A percentile compares a stretch with the other conserved stretches of the same genome.
phyloP scores from a whole-genome alignment of 2,329 filamentous ascomycete genomes.

The Botrytis fabae region DNA sequence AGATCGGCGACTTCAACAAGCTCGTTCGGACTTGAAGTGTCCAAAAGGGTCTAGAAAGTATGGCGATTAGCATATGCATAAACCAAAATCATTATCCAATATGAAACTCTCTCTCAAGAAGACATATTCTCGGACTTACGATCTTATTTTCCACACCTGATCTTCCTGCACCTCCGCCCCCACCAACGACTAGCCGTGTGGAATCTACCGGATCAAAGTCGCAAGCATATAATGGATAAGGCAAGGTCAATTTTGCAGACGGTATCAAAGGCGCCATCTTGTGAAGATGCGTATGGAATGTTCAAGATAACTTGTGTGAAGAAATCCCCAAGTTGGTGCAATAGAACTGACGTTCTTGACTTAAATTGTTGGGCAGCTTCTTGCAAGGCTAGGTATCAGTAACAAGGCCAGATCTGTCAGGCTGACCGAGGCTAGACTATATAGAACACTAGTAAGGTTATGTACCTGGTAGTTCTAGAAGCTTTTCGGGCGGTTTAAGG shows the following conservation, averaged over 20 bases:
- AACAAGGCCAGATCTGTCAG: slow-evolving; percentile 16
- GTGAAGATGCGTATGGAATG: neutral
- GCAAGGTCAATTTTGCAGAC: slow-evolving; percentile 51
- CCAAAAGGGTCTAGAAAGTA: slow-evolving; percentile 38
- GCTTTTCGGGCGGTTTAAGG: neutral
- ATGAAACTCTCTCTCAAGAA: neutral
- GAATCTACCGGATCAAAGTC: slow-evolving; percentile 84
- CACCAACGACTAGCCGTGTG: slow-evolving; percentile 75
- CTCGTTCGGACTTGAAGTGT: slow-evolving; percentile 40
- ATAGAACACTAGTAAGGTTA: neutral
- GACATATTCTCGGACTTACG: slow-evolving; percentile 50
- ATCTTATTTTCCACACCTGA: slow-evolving; percentile 88
- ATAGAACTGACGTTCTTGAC: neutral
- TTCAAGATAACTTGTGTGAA: neutral
- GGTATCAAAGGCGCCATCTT: slow-evolving; percentile 39
- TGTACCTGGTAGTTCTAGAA: neutral
- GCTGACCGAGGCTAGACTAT: slow-evolving; percentile 16
- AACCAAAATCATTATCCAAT: neutral
- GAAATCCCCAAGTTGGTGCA: neutral
- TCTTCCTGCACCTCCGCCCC: slow-evolving; percentile 79
- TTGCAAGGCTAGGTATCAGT: slow-evolving; percentile 14
- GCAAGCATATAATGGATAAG: slow-evolving; percentile 83
- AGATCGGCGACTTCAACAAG: slow-evolving; percentile 67
- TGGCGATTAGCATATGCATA: neutral
- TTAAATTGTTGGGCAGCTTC: slow-evolving; percentile 9